Percentiles rank a stretch among this genome's conserved stretches.
phyloP scores from a whole-genome alignment of 176 grass and related monocot species.

The Cymbopogon citratus region DNA sequence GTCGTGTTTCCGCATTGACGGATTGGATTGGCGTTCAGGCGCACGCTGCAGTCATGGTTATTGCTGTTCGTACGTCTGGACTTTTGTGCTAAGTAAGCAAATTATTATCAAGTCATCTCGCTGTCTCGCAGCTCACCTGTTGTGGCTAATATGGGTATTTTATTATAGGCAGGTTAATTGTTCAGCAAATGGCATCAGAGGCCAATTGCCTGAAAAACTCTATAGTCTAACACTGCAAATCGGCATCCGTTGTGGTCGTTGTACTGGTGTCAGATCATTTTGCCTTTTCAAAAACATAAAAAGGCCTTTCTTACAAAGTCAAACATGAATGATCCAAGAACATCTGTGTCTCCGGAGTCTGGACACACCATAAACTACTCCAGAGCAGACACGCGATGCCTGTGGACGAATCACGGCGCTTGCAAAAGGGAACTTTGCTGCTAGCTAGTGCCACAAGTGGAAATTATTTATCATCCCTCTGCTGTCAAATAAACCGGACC shows the following conservation, averaged over 20 bases:
- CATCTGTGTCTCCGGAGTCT: background rate
- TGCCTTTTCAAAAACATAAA: too few relatives aligned
- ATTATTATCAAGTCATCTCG: too few relatives aligned
- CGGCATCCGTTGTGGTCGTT: background rate
- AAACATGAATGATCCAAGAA: background rate
- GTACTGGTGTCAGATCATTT: background rate
- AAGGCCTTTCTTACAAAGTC: background rate
- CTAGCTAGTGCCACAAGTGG: conserved; percentile 10
- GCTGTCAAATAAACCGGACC: background rate
- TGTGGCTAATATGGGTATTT: too few relatives aligned
- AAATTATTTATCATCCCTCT: background rate
- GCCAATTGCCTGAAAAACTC: background rate
- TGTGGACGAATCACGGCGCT: background rate
- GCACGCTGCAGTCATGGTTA: too few relatives aligned
- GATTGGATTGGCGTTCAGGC: background rate
- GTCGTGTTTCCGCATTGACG: background rate
- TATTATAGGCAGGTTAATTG: too few relatives aligned
- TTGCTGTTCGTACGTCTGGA: too few relatives aligned
- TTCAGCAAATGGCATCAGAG: background rate
- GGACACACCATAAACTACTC: background rate
- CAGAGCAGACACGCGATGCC: background rate
- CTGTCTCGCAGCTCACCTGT: too few relatives aligned
- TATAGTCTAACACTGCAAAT: background rate
- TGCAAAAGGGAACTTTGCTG: conserved; percentile 29
- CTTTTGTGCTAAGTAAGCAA: too few relatives aligned